Conservation (phyloP, 306 rosid species). For the Inga oerstediana region DNA sequence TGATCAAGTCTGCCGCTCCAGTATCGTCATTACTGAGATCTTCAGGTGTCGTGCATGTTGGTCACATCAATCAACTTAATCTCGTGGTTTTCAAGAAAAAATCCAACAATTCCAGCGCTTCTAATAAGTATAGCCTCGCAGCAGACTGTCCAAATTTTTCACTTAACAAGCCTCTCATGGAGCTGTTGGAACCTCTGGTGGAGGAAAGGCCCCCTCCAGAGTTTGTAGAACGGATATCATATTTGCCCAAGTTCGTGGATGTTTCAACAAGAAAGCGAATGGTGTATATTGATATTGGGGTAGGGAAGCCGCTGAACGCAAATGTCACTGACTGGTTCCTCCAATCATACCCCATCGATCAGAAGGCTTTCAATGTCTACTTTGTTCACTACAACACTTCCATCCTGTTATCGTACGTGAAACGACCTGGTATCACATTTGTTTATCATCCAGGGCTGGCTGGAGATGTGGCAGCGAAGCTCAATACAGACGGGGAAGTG, state of each 20-base stretch:
- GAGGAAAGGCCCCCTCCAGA: conserved; percentile 39
- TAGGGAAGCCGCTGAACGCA: conserved; percentile 47
- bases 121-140: conserved; percentile 49
- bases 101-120: conserved; percentile 41
- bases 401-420: conserved; percentile 60
- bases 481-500: conserved; percentile 27
- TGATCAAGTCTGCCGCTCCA: conserved; percentile 66
- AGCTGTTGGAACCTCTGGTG: conserved; percentile 68
- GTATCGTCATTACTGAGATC: conserved; percentile 67
- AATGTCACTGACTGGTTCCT: conserved; percentile 61
- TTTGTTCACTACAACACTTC: conserved; percentile 82
- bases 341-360: conserved; percentile 67
- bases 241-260: conserved; percentile 67
- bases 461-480: conserved; percentile 35
- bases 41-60: conserved; percentile 72
- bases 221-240: conserved; percentile 37
- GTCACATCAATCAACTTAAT: conserved; percentile 44
- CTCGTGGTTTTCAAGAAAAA: conserved; percentile 80
- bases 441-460: conserved; percentile 88
- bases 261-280: conserved; percentile 51
- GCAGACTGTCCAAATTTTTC: conserved; percentile 61
- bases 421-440: conserved; percentile 73
- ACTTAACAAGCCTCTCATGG: conserved; percentile 53
- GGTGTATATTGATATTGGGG: conserved; percentile 76
- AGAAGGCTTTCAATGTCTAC: conserved; percentile 60